A percentile compares a stretch with the other conserved stretches of the same genome.
phyloP scores from a whole-genome alignment of 441 rosid species.

The Euphorbia celastroides region DNA sequence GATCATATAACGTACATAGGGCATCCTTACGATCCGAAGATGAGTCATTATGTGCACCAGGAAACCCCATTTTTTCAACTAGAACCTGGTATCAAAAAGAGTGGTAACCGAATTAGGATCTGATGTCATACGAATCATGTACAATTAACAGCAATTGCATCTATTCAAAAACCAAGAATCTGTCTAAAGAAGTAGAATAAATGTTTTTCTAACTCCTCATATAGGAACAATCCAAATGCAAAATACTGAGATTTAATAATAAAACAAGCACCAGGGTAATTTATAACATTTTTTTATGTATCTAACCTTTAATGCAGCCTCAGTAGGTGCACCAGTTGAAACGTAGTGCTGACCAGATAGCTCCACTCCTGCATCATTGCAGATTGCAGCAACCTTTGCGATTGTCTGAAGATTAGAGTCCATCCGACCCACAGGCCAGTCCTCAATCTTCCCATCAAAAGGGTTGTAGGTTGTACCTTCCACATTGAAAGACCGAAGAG shows the following conservation, averaged over 20 bases:
- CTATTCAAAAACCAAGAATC: neutral
- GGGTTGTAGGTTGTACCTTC: conserved; percentile 78
- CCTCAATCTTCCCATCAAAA: conserved; percentile 67
- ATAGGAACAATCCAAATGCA: neutral
- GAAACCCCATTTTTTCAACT: conserved; percentile 92
- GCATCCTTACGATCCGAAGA: conserved; percentile 32
- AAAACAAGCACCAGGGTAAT: neutral
- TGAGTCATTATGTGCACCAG: conserved; percentile 39
- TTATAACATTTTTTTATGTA: neutral
- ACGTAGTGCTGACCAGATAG: conserved; percentile 56
- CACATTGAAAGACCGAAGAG: conserved; percentile 65
- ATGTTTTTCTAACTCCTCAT: neutral
- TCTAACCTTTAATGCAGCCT: conserved; percentile 86
- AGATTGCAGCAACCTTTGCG: conserved; percentile 78
- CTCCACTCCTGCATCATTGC: conserved; percentile 76
- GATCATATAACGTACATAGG: conserved; percentile 38
- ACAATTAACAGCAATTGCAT: conserved; percentile 11
- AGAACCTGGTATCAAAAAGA: conserved; percentile 46
- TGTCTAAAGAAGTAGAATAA: neutral
- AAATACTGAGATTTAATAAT: neutral
- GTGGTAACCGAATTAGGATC: neutral
- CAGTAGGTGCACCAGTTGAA: conserved; percentile 77
- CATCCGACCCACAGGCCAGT: conserved; percentile 65
- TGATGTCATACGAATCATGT: conserved; percentile 4
- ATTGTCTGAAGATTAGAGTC: conserved; percentile 85